Conservation (phyloP, 169 alveolate species). For the Babesia divergens region DNA sequence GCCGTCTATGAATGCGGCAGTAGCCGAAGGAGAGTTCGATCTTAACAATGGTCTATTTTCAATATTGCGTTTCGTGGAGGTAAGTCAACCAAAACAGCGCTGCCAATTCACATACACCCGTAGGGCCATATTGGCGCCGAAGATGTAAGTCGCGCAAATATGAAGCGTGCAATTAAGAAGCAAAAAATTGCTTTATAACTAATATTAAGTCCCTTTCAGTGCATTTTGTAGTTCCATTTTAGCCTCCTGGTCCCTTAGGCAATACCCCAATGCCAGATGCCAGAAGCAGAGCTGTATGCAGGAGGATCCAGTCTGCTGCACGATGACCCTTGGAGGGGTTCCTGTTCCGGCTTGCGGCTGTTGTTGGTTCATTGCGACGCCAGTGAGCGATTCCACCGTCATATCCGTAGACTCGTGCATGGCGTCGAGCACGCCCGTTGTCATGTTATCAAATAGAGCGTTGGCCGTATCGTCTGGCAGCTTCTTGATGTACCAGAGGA, state of each 20-base stretch:
- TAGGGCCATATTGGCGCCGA: constrained; percentile 6
- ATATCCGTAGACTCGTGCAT: constrained; percentile 69
- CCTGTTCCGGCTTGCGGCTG: constrained; percentile 6
- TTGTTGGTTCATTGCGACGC: constrained; percentile 10
- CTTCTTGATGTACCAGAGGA: constrained; percentile 68
- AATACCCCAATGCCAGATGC: constrained; percentile 82
- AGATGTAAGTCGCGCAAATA: neutral
- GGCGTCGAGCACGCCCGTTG: constrained; percentile 75
- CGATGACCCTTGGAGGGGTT: constrained; percentile 45
- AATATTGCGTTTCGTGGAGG: constrained; percentile 45
- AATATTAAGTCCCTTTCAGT: constrained; percentile 32
- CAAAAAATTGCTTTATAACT: constrained; percentile 37
- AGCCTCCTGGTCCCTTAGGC: constrained; percentile 76
- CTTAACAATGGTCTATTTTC: constrained; percentile 42
- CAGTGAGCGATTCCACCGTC: constrained; percentile 71
- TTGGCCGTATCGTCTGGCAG: constrained; percentile 72
- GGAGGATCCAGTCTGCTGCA: constrained; percentile 72
- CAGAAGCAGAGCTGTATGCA: constrained; percentile 76
- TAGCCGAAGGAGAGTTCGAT: constrained; percentile 16
- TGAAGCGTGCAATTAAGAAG: constrained; percentile 7
- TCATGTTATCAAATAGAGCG: constrained; percentile 71
- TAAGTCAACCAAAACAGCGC: too few species aligned
- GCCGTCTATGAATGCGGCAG: neutral
- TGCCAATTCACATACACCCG: neutral
- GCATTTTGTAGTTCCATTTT: constrained; percentile 49